These are phyloP conservation scores for Strobilomyces dryophilus DNA, from an alignment of 768 basidiomycete genomes.

Conservation along the genomic window DNA sequence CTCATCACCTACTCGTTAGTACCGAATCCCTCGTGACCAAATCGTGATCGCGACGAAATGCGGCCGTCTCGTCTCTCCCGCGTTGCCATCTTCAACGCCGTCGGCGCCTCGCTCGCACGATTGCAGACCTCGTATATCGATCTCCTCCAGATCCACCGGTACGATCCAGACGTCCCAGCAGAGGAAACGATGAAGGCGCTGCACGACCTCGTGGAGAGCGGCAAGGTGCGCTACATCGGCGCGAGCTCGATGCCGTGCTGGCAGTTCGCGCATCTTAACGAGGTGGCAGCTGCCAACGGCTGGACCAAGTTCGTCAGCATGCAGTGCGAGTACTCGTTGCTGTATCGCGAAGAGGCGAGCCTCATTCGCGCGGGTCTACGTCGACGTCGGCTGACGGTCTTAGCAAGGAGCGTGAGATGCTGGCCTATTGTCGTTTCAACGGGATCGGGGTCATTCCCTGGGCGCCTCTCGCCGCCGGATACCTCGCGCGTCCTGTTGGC, in stretches of 20 bases:
- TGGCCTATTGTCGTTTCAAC: slow-evolving; percentile 41
- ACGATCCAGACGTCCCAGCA: slow-evolving; percentile 32
- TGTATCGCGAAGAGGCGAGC: not conserved
- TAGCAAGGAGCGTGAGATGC: slow-evolving; percentile 43
- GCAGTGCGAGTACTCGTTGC: slow-evolving; percentile 41
- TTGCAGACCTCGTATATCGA: slow-evolving; percentile 35
- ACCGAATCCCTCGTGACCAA: slow-evolving; percentile 31
- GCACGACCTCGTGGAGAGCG: slow-evolving; percentile 43
- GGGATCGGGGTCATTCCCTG: slow-evolving; percentile 55
- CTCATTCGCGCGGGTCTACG: not conserved
- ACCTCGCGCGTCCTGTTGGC: slow-evolving; percentile 36
- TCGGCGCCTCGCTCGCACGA: slow-evolving; percentile 34
- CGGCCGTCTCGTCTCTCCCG: slow-evolving; percentile 28
- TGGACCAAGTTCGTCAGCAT: slow-evolving; percentile 55
- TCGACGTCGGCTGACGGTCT: not conserved
- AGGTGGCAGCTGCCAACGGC: slow-evolving; percentile 41
- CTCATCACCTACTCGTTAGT: slow-evolving; percentile 35
- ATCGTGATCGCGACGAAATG: slow-evolving; percentile 32
- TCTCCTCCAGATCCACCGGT: slow-evolving; percentile 44
- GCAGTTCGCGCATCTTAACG: slow-evolving; percentile 43
- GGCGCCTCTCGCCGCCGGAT: slow-evolving; percentile 40
- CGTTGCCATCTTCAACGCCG: slow-evolving; percentile 36
- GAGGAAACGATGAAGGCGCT: slow-evolving; percentile 51
- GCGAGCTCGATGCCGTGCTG: slow-evolving; percentile 44
- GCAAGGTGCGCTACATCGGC: slow-evolving; percentile 49